phyloP scores from a whole-genome alignment of 345 rosid genomes.

The Eucalyptus sp. region DNA sequence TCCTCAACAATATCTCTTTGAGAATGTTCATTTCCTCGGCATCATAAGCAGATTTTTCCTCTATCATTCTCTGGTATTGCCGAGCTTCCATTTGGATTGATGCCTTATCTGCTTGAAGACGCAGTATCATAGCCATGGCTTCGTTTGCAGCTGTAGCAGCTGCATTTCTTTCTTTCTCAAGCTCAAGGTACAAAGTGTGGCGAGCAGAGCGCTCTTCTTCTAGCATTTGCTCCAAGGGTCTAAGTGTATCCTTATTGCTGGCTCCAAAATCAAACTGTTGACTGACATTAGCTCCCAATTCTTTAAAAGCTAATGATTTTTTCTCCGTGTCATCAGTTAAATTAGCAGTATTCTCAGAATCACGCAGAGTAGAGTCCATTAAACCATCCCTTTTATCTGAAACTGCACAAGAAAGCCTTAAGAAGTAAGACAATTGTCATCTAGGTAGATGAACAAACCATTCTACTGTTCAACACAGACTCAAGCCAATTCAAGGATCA shows the following conservation, averaged over 20 bases:
- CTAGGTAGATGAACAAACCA: background rate
- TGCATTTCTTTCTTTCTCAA: constrained; percentile 78
- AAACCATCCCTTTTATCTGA: constrained; percentile 22
- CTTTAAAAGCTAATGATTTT: background rate
- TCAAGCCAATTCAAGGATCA: background rate
- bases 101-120: constrained; percentile 78
- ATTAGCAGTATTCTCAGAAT: background rate
- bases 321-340: constrained; percentile 1
- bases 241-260: constrained; percentile 1
- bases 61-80: constrained; percentile 74
- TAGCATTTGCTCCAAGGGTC: constrained; percentile 34
- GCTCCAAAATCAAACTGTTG: background rate
- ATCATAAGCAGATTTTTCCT: constrained; percentile 72
- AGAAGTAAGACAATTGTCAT: background rate
- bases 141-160: constrained; percentile 81
- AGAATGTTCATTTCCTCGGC: constrained; percentile 74
- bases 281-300: background rate
- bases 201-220: constrained; percentile 34
- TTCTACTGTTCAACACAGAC: background rate
- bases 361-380: background rate
- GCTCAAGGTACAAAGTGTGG: constrained; percentile 36
- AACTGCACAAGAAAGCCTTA: background rate
- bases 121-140: constrained; percentile 82
- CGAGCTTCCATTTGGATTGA: constrained; percentile 70
- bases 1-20: constrained; percentile 60